phyloP scores from a whole-genome alignment of 2,329 filamentous ascomycete genomes.

The Plenodomus biglobosus region DNA sequence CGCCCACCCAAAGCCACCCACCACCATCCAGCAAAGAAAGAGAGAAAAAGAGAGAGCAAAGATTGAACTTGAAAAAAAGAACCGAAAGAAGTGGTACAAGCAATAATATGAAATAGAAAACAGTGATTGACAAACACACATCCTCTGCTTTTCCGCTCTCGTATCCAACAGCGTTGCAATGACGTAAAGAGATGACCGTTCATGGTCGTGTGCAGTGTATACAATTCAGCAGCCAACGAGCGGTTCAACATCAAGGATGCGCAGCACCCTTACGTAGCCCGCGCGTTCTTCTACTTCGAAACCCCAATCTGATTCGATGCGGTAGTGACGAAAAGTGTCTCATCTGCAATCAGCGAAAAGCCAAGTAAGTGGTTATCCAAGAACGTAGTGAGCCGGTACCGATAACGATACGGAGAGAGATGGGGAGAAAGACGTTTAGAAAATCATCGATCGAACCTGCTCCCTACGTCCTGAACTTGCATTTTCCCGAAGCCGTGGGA shows the following conservation, averaged over 20 bases:
- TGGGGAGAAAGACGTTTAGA: constrained; percentile 26
- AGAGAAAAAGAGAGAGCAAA: no score
- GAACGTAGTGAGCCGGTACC: constrained; percentile 23
- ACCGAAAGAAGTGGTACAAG: neutral
- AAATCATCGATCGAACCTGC: constrained; percentile 48
- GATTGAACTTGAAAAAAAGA: no score
- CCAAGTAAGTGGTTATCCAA: constrained; percentile 31
- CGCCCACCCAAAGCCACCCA: constrained; percentile 3
- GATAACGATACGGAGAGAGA: constrained; percentile 16
- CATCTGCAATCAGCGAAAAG: constrained; percentile 27
- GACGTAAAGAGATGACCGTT: neutral
- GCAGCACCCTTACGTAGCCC: constrained; percentile 18
- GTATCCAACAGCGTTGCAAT: constrained; percentile 1
- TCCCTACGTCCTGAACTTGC: constrained; percentile 33
- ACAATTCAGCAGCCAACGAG: neutral
- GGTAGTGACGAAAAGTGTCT: constrained; percentile 19
- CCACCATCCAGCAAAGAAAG: constrained; percentile 4
- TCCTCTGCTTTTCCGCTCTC: constrained; percentile 1
- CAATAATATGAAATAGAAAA: neutral
- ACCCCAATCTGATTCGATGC: constrained; percentile 25
- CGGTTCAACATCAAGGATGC: constrained; percentile 5
- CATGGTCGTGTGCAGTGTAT: neutral
- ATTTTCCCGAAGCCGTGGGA: constrained; percentile 40
- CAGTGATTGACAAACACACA: neutral
- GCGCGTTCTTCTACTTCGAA: constrained; percentile 14